These are phyloP conservation scores for Fusarium humuli DNA, from an alignment of 2,329 filamentous ascomycete genomes.

Conservation along the genomic window DNA sequence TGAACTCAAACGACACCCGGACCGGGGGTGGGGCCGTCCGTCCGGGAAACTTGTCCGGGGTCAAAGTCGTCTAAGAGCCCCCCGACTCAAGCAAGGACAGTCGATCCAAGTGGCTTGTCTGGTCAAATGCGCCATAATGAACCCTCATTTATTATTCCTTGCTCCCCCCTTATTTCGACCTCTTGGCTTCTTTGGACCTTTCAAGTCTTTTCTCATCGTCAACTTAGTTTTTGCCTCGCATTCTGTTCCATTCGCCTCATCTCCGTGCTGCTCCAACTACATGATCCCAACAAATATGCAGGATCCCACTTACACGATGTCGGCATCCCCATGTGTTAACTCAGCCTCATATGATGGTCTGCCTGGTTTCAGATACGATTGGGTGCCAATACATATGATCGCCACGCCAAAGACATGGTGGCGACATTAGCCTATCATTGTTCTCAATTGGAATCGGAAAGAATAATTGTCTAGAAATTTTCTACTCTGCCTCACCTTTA, in stretches of 20 bases:
- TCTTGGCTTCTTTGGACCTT: not conserved
- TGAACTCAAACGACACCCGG: not conserved
- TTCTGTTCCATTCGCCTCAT: not conserved
- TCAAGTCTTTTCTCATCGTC: not conserved
- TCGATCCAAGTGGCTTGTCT: constrained; percentile 5
- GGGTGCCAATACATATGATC: not conserved
- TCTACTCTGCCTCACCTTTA: constrained; percentile 8
- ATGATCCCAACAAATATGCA: not conserved
- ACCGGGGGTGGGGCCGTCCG: not conserved
- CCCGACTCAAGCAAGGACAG: no score
- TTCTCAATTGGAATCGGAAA: not conserved
- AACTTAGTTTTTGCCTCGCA: not conserved
- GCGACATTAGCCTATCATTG: not conserved
- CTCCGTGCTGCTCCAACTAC: not conserved
- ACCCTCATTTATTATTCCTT: constrained; percentile 3
- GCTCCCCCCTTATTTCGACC: not conserved
- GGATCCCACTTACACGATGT: constrained; percentile 6
- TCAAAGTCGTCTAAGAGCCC: no score
- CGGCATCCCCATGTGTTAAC: not conserved
- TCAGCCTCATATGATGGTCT: constrained; percentile 16
- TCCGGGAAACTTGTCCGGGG: no score
- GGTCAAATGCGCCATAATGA: not conserved
- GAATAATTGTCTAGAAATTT: not conserved
- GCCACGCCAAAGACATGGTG: not conserved
- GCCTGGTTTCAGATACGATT: not conserved